phyloP scores from a whole-genome alignment of 2,329 filamentous ascomycete species.

The Arthrinium puccinioides region DNA sequence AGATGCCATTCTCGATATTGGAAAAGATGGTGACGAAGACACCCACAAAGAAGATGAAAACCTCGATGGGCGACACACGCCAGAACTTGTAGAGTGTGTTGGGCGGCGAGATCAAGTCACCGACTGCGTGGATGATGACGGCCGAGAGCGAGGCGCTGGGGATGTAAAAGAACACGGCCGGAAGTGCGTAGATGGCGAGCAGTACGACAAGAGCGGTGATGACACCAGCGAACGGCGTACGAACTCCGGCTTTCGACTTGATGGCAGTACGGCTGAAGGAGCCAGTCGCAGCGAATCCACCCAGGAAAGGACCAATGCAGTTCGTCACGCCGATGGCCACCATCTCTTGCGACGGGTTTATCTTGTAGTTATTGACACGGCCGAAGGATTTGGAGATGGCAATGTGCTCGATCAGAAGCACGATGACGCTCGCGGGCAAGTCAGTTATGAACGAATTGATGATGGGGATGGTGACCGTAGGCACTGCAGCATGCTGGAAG shows the following conservation, averaged over 20 bases:
- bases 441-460: constrained; percentile 63
- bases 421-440: constrained; percentile 80
- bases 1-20: constrained; percentile 87
- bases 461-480: constrained; percentile 58
- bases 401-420: constrained; percentile 95
- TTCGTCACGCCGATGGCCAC: constrained; percentile 91
- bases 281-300: constrained; percentile 85
- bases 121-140: constrained; percentile 93
- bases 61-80: constrained; percentile 84
- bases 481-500: constrained; percentile 73
- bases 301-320: constrained; percentile 83
- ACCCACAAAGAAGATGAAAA: constrained; percentile 87
- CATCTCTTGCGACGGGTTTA: constrained; percentile 92
- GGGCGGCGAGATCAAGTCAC: constrained; percentile 83
- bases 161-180: constrained; percentile 90
- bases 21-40: constrained; percentile 85
- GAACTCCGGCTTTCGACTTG: constrained; percentile 92
- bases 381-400: constrained; percentile 97
- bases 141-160: constrained; percentile 72
- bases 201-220: constrained; percentile 83
- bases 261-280: constrained; percentile 96
- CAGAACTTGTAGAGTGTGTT: constrained; percentile 94
- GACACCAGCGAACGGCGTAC: constrained; percentile 82
- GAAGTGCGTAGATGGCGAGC: constrained; percentile 81
- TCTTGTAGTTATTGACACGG: constrained; percentile 90